phyloP scores from a whole-genome alignment of 164 flowering plant species.

The Buxus sempervirens region DNA sequence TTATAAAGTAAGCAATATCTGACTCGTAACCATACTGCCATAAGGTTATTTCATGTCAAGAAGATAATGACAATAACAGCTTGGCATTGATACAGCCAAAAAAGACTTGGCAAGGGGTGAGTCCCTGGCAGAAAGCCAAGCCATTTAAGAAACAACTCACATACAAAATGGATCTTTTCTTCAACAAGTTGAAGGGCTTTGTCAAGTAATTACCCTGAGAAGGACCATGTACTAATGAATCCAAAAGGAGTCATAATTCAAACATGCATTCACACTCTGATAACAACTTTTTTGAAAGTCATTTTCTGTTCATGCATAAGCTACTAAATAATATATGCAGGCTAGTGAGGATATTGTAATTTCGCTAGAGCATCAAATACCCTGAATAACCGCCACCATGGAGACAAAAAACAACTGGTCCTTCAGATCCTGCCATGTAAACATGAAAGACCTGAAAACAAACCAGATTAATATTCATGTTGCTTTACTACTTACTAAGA shows the following conservation, averaged over 20 bases:
- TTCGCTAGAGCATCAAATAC: constrained; percentile 32
- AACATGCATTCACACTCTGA: not conserved
- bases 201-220: not conserved
- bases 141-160: not conserved
- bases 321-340: too few relatives aligned
- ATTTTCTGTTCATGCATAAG: not conserved
- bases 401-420: constrained; percentile 88
- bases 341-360: not conserved
- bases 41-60: too few relatives aligned
- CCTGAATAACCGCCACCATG: constrained; percentile 98
- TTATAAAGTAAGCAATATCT: too few relatives aligned
- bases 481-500: not conserved
- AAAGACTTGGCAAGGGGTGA: too few relatives aligned
- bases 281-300: not conserved
- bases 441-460: constrained; percentile 78
- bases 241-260: too few relatives aligned
- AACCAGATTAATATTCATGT: constrained; percentile 10
- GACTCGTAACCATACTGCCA: too few relatives aligned
- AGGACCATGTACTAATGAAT: not conserved
- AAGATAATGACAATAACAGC: too few relatives aligned
- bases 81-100: too few relatives aligned
- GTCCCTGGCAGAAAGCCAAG: not conserved
- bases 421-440: constrained; percentile 79
- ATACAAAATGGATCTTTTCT: not conserved
- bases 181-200: not conserved